A percentile compares a stretch with the other conserved stretches of the same genome.
These are phyloP conservation scores for Jacaranda mimosifolia DNA, from an alignment of 257 asterid genomes.

Conservation along the genomic window DNA sequence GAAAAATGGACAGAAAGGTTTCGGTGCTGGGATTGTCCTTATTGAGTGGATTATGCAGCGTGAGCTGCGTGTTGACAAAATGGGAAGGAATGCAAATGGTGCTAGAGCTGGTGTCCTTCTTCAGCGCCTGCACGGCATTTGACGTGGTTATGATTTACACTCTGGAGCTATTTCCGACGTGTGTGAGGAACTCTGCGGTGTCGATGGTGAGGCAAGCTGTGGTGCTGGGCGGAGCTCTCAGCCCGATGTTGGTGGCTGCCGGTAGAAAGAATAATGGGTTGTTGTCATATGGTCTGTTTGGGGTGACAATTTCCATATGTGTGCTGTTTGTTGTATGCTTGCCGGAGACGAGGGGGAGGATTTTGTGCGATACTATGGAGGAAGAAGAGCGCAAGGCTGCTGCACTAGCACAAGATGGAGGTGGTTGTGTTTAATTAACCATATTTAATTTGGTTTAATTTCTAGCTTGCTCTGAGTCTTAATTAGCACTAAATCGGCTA, in stretches of 20 bases:
- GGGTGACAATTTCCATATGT: constrained; percentile 47
- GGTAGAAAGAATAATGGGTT: constrained; percentile 51
- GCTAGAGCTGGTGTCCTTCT: constrained; percentile 65
- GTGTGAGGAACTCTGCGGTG: constrained; percentile 76
- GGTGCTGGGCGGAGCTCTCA: constrained; percentile 60
- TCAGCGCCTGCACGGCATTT: constrained; percentile 59
- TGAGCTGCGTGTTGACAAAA: constrained; percentile 46
- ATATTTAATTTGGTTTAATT: too few species aligned
- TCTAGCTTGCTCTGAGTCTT: too few species aligned
- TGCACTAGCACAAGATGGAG: not conserved
- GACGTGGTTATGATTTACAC: constrained; percentile 57
- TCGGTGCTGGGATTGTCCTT: constrained; percentile 45
- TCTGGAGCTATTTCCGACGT: constrained; percentile 78
- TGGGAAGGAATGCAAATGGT: constrained; percentile 45
- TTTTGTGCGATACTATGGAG: constrained; percentile 59
- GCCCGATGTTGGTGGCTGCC: constrained; percentile 63
- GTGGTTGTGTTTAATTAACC: not conserved
- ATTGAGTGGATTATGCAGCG: constrained; percentile 64
- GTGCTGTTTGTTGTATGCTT: constrained; percentile 51
- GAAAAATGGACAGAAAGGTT: constrained; percentile 47
- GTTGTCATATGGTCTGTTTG: constrained; percentile 66
- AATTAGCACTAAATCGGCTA: too few species aligned
- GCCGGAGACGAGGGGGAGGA: constrained; percentile 74
- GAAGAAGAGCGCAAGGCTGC: constrained; percentile 55
- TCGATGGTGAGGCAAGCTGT: constrained; percentile 77